These are phyloP conservation scores for Odontarrhena argentea DNA, from an alignment of 345 rosid genomes.

Conservation along the genomic window DNA sequence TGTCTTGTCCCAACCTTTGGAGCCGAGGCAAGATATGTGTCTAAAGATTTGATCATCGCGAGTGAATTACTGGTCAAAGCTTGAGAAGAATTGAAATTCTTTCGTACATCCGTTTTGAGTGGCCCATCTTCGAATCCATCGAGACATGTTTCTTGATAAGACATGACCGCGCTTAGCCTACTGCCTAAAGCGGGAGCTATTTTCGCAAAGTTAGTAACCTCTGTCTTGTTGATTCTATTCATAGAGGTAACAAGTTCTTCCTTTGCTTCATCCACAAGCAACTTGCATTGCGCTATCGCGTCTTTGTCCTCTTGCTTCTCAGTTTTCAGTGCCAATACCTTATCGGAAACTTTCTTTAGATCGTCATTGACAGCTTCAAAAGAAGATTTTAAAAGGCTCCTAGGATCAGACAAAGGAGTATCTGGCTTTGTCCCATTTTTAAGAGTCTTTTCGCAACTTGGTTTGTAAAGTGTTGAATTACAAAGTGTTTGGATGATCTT, in stretches of 20 bases:
- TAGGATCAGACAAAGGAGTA: constrained; percentile 44
- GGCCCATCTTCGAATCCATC: constrained; percentile 84
- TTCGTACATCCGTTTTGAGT: constrained; percentile 53
- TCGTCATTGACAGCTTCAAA: constrained; percentile 54
- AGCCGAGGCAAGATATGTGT: constrained; percentile 34
- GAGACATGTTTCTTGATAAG: constrained; percentile 75
- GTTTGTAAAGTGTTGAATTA: constrained; percentile 52
- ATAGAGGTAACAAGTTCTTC: constrained; percentile 52
- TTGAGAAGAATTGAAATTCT: constrained; percentile 46
- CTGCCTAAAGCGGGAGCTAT: constrained; percentile 50
- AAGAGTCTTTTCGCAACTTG: constrained; percentile 52
- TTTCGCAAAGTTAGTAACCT: constrained; percentile 32
- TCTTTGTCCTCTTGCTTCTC: constrained; percentile 48
- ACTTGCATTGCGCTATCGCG: constrained; percentile 66
- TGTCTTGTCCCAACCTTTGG: constrained; percentile 37
- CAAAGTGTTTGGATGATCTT: constrained; percentile 56
- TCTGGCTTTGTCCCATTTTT: constrained; percentile 35
- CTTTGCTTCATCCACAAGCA: constrained; percentile 53
- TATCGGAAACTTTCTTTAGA: constrained; percentile 43
- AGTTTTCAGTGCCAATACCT: constrained; percentile 42
- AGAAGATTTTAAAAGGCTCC: constrained; percentile 51
- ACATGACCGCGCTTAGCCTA: constrained; percentile 82
- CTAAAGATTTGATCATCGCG: constrained; percentile 54
- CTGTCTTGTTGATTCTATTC: constrained; percentile 32
- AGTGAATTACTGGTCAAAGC: constrained; percentile 74